phyloP scores from a whole-genome alignment of 1,139 yeast species.

The Debaryomyces fabryi region DNA sequence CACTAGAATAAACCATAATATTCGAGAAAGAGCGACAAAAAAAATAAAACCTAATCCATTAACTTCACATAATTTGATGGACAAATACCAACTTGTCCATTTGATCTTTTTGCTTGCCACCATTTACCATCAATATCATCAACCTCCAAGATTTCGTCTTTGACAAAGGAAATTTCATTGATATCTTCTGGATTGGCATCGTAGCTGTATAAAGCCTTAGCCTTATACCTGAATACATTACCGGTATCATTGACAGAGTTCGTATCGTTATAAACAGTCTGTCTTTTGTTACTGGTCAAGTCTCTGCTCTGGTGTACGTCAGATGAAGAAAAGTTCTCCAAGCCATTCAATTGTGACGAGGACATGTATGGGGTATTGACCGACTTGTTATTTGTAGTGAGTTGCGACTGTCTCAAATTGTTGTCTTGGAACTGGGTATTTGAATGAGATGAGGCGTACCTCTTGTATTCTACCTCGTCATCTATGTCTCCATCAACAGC shows the following conservation, averaged over 20 bases:
- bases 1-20: conserved; percentile 5
- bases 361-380: conserved; percentile 49
- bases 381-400: conserved; percentile 33
- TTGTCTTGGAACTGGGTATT: conserved; percentile 35
- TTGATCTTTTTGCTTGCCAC: conserved; percentile 95
- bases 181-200: conserved; percentile 94
- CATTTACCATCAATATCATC: conserved; percentile 95
- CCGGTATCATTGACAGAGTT: conserved; percentile 31
- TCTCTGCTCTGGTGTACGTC: conserved; percentile 41
- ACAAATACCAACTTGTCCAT: conserved; percentile 94
- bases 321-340: conserved; percentile 54
- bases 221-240: conserved; percentile 69
- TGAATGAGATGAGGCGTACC: conserved; percentile 24
- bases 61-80: conserved; percentile 92
- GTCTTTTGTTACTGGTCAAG: conserved; percentile 37
- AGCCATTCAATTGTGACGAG: conserved; percentile 58
- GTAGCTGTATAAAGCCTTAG: conserved; percentile 83
- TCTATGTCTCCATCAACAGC: conserved; percentile 27
- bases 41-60: conserved; percentile 33
- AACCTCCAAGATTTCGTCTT: conserved; percentile 88
- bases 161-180: conserved; percentile 86
- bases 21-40: neutral
- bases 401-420: conserved; percentile 42
- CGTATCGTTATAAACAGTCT: conserved; percentile 29
- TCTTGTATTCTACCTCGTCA: conserved; percentile 32